phyloP scores from a whole-genome alignment of 2,329 filamentous ascomycete species.

The Beauveria bassiana region DNA sequence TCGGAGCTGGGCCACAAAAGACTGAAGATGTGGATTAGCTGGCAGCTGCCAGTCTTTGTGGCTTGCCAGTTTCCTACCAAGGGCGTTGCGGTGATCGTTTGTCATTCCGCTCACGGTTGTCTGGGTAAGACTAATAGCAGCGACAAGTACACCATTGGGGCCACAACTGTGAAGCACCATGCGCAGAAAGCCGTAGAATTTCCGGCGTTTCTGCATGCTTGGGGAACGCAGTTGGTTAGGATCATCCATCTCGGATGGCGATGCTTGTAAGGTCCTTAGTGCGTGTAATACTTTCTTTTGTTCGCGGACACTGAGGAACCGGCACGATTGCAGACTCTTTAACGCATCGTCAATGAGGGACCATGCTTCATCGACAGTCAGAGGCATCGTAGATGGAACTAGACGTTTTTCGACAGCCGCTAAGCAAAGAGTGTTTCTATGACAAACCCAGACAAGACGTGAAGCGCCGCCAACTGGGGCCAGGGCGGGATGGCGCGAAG shows the following conservation, averaged over 20 bases:
- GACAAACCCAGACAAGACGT: neutral
- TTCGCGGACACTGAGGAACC: neutral
- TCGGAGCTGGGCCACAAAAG: neutral
- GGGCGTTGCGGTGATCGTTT: neutral
- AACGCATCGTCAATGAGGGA: neutral
- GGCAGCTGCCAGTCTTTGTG: neutral
- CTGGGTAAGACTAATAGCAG: neutral
- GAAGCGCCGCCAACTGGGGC: neutral
- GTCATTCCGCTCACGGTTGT: neutral
- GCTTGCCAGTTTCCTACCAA: neutral
- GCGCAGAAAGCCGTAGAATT: conserved; percentile 1
- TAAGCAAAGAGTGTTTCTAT: neutral
- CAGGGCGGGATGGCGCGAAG: neutral
- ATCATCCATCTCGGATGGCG: neutral
- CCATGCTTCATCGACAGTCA: neutral
- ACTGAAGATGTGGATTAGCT: neutral
- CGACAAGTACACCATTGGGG: neutral
- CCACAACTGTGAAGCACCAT: neutral
- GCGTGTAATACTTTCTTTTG: neutral
- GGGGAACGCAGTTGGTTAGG: neutral
- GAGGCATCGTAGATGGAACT: neutral
- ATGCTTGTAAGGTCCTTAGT: neutral
- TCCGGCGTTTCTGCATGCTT: neutral
- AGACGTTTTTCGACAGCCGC: neutral
- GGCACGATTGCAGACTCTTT: neutral